Base-by-base conservation (phyloP, 176 grass and related monocot genomes). In the Triticum monococcum region DNA sequence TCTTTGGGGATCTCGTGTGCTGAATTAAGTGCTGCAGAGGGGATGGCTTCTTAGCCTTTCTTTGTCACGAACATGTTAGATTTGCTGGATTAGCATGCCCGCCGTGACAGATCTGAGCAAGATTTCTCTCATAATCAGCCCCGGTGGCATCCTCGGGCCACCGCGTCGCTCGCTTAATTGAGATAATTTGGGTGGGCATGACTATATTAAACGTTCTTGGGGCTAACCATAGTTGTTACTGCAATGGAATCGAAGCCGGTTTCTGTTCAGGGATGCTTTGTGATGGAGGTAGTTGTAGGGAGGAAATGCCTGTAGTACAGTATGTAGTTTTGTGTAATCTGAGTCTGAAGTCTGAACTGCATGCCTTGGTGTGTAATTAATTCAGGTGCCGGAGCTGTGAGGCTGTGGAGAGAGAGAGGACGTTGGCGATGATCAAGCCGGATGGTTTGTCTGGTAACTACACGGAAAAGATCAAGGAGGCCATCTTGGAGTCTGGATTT, bases 361-460 rank as follows among this genome's bases (percentile, higher is more conserved):
- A 8, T 73, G 62, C 9, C 9, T 81, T 68, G 43, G n/a, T 69
- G 4, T 68, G 68, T 62, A 23, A 75, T 77, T 43, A 70, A 78
- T 87, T 74, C 82, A 93, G 95, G 86, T 91, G 25, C 91, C 54
- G 83, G 41, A 86, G 57, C 14, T 91, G 74, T 77, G 88, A 52
- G 11, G 79, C 84, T 69, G 59, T 82, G 4, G 75, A 84, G 63
- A 82, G 2, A 56, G 91, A 98, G 88, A 92, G 84, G 84, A 98
- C 93, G 1, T 85, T 98, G 62, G 93, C 91, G 7, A 93, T 98
- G 83, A 93, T 98, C 80, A 98, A 95, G 68, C 93, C 93, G 22
- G 96, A 98, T 84, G 96, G 96, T 67, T 80, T 98, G 20, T 68
- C 75, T 5, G 91, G 91, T 32, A 91, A 93, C 45, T 92, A 93